Conservation (phyloP, 2,329 filamentous ascomycete genomes). For the Lasiodiplodia sp. region DNA sequence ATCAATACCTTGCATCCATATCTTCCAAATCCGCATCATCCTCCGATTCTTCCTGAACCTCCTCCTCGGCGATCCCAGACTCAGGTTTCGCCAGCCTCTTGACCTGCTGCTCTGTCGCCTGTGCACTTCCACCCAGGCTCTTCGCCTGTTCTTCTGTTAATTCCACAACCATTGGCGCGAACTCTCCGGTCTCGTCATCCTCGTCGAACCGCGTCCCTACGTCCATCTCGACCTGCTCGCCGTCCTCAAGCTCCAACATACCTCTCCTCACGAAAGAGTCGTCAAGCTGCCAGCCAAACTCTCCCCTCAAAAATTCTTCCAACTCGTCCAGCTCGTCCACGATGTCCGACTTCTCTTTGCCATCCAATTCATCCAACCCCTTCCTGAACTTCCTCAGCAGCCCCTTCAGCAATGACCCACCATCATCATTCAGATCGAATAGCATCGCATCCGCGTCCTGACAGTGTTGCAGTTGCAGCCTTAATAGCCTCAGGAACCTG, state of each 20-base stretch:
- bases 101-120: conserved; percentile 42
- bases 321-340: conserved; percentile 62
- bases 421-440: conserved; percentile 64
- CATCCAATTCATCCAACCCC: conserved; percentile 57
- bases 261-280: conserved; percentile 63
- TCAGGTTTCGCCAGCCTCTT: conserved; percentile 42
- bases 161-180: conserved; percentile 68
- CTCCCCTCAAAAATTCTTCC: conserved; percentile 60
- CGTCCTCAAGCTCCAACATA: conserved; percentile 68
- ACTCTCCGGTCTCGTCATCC: conserved; percentile 70
- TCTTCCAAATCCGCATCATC: conserved; percentile 48
- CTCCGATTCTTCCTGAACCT: conserved; percentile 43
- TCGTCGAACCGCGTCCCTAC: conserved; percentile 59
- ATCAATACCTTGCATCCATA: conserved; percentile 48
- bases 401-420: conserved; percentile 59
- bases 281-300: conserved; percentile 66
- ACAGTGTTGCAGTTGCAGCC: conserved; percentile 62
- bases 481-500: conserved; percentile 58
- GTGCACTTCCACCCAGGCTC: conserved; percentile 39
- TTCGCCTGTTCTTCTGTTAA: conserved; percentile 53
- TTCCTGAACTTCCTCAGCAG: conserved; percentile 62
- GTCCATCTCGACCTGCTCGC: conserved; percentile 68
- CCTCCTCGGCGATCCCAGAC: conserved; percentile 32
- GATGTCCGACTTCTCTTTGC: conserved; percentile 52
- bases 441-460: conserved; percentile 67